These are phyloP conservation scores for Pisolithus marmoratus DNA, from an alignment of 768 basidiomycete genomes.

Conservation along the genomic window DNA sequence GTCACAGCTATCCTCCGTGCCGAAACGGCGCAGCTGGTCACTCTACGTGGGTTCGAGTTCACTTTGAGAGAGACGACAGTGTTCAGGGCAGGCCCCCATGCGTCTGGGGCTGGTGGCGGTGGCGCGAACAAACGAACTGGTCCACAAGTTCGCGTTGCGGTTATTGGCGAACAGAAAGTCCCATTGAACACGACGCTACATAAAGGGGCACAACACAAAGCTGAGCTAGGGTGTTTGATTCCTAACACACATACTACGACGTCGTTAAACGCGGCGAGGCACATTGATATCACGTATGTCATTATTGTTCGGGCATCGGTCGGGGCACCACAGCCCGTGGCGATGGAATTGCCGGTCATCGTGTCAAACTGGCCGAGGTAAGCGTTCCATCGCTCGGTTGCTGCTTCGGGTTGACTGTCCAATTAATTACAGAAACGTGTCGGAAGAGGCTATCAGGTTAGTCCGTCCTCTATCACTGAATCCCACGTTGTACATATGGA, in stretches of 20 bases:
- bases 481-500: not conserved
- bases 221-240: slow-evolving; percentile 68
- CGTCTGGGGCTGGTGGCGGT: slow-evolving; percentile 4
- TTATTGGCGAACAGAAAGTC: slow-evolving; percentile 66
- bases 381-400: slow-evolving; percentile 16
- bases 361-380: slow-evolving; percentile 85
- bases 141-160: slow-evolving; percentile 47
- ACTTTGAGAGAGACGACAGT: slow-evolving; percentile 72
- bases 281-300: slow-evolving; percentile 82
- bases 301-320: slow-evolving; percentile 73
- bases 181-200: slow-evolving; percentile 70
- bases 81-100: slow-evolving; percentile 58
- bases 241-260: slow-evolving; percentile 73
- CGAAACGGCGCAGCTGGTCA: slow-evolving; percentile 58
- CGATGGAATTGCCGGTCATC: slow-evolving; percentile 73
- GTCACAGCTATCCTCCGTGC: slow-evolving; percentile 70
- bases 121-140: slow-evolving; percentile 46
- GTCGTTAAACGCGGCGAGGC: slow-evolving; percentile 73
- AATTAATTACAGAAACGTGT: slow-evolving; percentile 48
- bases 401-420: not conserved
- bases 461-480: not conserved
- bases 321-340: slow-evolving; percentile 52
- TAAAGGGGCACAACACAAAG: slow-evolving; percentile 63
- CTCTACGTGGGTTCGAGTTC: slow-evolving; percentile 81
- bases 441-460: slow-evolving; percentile 60